Conservation (phyloP, 805 yeast genomes). For the Candida parachauliodes region DNA sequence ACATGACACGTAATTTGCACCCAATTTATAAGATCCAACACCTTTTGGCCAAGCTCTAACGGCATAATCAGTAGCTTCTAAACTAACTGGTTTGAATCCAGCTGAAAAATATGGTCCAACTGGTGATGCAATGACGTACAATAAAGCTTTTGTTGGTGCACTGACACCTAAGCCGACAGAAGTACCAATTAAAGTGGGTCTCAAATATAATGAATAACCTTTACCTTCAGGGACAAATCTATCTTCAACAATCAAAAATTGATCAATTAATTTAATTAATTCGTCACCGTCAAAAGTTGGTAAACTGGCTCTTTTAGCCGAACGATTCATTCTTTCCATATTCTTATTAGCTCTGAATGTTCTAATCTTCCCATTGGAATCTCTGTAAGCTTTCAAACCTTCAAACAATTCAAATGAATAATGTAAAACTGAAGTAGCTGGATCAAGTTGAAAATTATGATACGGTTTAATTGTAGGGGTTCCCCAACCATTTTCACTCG, state of each 20-base stretch:
- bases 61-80: constrained; percentile 94
- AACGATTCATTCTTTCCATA: constrained; percentile 85
- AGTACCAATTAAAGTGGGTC: constrained; percentile 96
- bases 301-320: constrained; percentile 84
- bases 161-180: constrained; percentile 84
- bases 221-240: constrained; percentile 77
- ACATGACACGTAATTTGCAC: constrained; percentile 98
- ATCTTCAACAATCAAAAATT: constrained; percentile 70
- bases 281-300: constrained; percentile 83
- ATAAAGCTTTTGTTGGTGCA: constrained; percentile 73
- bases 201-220: constrained; percentile 88
- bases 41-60: constrained; percentile 99
- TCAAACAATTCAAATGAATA: constrained; percentile 94
- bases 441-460: constrained; percentile 72
- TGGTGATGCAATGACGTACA: constrained; percentile 88
- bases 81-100: constrained; percentile 91
- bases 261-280: constrained; percentile 69
- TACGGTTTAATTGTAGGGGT: constrained; percentile 87
- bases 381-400: constrained; percentile 90
- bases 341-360: constrained; percentile 90
- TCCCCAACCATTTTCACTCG: constrained; percentile 73
- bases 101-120: constrained; percentile 91
- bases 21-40: constrained; percentile 91
- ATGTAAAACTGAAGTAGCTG: constrained; percentile 88
- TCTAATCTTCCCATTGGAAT: constrained; percentile 59